Percentiles rank a stretch among this genome's conserved stretches.
These are phyloP conservation scores for Casaregolazyma lundiana DNA, from an alignment of 1,139 yeast genomes.

Conservation along the genomic window DNA sequence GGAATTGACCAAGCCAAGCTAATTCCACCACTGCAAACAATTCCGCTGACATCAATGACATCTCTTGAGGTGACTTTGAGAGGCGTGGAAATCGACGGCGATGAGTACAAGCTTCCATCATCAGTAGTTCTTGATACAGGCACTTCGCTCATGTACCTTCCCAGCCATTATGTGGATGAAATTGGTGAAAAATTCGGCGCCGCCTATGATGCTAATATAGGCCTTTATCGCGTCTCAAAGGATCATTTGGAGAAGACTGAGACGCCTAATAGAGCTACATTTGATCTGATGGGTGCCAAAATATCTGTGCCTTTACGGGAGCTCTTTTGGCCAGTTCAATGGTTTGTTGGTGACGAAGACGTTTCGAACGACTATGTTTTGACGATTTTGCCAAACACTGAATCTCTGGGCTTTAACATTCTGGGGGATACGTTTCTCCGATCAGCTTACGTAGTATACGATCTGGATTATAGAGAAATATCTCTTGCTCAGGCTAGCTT, in stretches of 20 bases:
- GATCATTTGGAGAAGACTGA: constrained; percentile 20
- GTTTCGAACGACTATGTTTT: constrained; percentile 18
- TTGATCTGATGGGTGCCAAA: constrained; percentile 40
- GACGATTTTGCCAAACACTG: constrained; percentile 23
- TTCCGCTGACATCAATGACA: constrained; percentile 35
- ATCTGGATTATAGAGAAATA: constrained; percentile 37
- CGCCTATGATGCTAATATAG: constrained; percentile 31
- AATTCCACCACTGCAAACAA: constrained; percentile 42
- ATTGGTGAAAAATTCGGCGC: constrained; percentile 32
- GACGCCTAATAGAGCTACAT: constrained; percentile 29
- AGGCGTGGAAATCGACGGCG: constrained; percentile 12
- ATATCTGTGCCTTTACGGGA: constrained; percentile 41
- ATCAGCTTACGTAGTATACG: constrained; percentile 71
- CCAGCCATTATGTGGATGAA: constrained; percentile 23
- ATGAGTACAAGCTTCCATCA: constrained; percentile 3
- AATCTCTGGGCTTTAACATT: constrained; percentile 22
- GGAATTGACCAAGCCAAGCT: constrained; percentile 55
- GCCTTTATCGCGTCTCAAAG: constrained; percentile 37
- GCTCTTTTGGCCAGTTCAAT: constrained; percentile 30
- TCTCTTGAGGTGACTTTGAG: constrained; percentile 19
- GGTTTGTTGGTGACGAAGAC: constrained; percentile 21
- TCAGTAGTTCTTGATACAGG: constrained; percentile 35
- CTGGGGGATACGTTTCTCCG: constrained; percentile 75
- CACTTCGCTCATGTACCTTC: constrained; percentile 34
- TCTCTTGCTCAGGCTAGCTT: constrained; percentile 22